Percentiles rank a stretch among this genome's conserved stretches.
Evolutionary conservation across 352 stramenopile species (phyloP).

Genomic region (Pythium apleroticum): DNA sequence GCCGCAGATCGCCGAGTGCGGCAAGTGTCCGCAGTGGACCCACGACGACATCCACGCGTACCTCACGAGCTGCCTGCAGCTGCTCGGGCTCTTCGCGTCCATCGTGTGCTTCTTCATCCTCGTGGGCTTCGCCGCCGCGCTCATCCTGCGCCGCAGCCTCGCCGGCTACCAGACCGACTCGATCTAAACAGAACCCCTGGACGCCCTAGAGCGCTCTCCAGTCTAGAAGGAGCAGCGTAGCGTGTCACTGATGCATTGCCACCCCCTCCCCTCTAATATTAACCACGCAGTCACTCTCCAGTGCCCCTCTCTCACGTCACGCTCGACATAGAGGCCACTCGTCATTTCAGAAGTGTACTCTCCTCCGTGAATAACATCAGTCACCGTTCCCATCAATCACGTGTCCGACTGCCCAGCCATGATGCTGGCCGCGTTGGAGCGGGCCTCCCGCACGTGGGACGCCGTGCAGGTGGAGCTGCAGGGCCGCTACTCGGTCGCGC

Average conservation of each 20-base stretch:
- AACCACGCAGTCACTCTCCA: not conserved
- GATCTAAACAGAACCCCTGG: slow-evolving; percentile 40
- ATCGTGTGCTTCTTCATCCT: slow-evolving; percentile 80
- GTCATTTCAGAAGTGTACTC: no score
- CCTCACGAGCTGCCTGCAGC: slow-evolving; percentile 55
- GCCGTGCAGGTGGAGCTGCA: slow-evolving; percentile 2
- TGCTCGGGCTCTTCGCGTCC: slow-evolving; percentile 63
- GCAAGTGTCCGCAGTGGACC: slow-evolving; percentile 81
- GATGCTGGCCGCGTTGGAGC: not conserved
- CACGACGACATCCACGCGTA: slow-evolving; percentile 64
- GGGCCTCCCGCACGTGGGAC: not conserved
- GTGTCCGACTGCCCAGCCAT: no score
- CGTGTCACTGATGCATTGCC: not conserved
- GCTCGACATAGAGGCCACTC: no score
- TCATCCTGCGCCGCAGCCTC: slow-evolving; percentile 74
- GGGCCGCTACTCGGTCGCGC: not conserved
- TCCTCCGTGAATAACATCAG: no score
- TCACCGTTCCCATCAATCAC: no score
- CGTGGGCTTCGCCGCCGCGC: slow-evolving; percentile 60
- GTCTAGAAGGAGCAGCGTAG: not conserved
- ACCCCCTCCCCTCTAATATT: not conserved
- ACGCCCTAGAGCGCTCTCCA: not conserved
- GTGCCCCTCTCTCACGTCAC: no score
- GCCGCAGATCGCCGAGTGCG: slow-evolving; percentile 61
- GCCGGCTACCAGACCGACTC: slow-evolving; percentile 85